Conservation (phyloP, 2,329 filamentous ascomycete species). For the Didymella glomerata region DNA sequence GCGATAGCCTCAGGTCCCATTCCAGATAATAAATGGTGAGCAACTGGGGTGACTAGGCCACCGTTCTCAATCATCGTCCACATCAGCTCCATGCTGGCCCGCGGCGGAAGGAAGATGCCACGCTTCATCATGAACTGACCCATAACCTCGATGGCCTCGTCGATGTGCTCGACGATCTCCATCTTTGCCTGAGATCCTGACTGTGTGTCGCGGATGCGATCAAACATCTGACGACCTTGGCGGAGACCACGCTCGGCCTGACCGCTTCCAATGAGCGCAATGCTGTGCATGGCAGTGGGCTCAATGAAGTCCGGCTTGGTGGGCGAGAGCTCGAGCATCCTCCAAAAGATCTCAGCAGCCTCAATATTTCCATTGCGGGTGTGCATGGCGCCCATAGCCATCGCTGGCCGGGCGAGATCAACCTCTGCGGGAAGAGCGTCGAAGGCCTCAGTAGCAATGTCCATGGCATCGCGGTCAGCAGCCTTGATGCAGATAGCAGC, state of each 20-base stretch:
- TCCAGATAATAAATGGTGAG: conserved; percentile 67
- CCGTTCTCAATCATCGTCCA: conserved; percentile 73
- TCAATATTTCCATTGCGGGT: conserved; percentile 82
- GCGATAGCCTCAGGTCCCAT: conserved; percentile 68
- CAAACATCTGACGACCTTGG: conserved; percentile 86
- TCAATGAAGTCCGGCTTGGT: conserved; percentile 77
- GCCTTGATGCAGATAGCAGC: conserved; percentile 77
- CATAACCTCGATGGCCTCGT: conserved; percentile 81
- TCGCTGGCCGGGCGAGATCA: conserved; percentile 64
- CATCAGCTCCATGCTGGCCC: conserved; percentile 66
- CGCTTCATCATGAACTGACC: conserved; percentile 65
- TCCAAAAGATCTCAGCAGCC: conserved; percentile 82
- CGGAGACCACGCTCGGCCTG: conserved; percentile 81
- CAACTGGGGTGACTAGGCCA: conserved; percentile 66
- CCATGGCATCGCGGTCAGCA: conserved; percentile 78
- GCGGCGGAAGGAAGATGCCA: conserved; percentile 60
- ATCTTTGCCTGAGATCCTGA: conserved; percentile 57
- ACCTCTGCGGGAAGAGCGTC: conserved; percentile 59
- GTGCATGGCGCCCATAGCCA: conserved; percentile 86
- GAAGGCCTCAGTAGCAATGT: conserved; percentile 69
- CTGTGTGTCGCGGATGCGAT: conserved; percentile 74
- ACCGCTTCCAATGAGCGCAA: conserved; percentile 86
- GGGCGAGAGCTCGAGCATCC: conserved; percentile 69
- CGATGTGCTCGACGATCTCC: conserved; percentile 79
- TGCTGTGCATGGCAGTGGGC: conserved; percentile 87